Conservation (phyloP, 192 early-diverging fungal species). For the Coemansia sp. region DNA sequence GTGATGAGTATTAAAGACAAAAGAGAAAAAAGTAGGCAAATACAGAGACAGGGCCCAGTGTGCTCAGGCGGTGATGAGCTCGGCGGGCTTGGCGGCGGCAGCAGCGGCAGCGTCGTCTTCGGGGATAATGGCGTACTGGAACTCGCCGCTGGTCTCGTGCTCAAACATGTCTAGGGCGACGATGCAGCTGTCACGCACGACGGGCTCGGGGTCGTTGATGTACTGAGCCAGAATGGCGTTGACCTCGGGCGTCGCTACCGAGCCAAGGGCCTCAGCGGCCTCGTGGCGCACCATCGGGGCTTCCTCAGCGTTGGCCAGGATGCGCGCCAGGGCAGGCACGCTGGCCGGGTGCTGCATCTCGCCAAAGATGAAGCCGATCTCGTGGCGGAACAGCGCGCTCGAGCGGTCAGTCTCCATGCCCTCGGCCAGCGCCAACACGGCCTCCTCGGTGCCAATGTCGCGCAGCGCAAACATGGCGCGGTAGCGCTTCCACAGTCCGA, state of each 20-base stretch:
- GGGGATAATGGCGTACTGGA: slow-evolving; percentile 78
- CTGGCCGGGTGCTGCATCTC: slow-evolving; percentile 92
- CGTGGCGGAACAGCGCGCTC: slow-evolving; percentile 85
- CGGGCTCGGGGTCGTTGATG: slow-evolving; percentile 68
- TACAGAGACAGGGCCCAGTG: no score
- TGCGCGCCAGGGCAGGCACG: slow-evolving; percentile 76
- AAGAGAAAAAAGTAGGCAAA: no score
- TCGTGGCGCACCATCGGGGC: slow-evolving; percentile 95
- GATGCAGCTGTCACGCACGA: slow-evolving; percentile 87
- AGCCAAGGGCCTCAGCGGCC: slow-evolving; percentile 94
- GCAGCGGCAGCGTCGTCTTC: slow-evolving; percentile 7
- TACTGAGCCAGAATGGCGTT: slow-evolving; percentile 70
- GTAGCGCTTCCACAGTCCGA: slow-evolving; percentile 87
- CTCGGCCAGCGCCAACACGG: slow-evolving; percentile 78
- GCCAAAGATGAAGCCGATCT: slow-evolving; percentile 95
- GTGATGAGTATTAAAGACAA: no score
- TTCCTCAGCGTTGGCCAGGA: slow-evolving; percentile 74
- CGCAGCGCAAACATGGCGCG: slow-evolving; percentile 92
- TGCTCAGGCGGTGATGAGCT: not conserved
- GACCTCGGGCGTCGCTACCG: slow-evolving; percentile 87
- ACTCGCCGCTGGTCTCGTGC: slow-evolving; percentile 78
- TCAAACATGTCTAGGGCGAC: slow-evolving; percentile 97
- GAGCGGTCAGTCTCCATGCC: slow-evolving; percentile 74
- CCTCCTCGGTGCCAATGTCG: slow-evolving; percentile 77
- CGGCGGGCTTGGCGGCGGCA: not conserved